These are phyloP conservation scores for Kodamaea derodonti DNA, from an alignment of 1,139 yeast genomes.

Conservation along the genomic window DNA sequence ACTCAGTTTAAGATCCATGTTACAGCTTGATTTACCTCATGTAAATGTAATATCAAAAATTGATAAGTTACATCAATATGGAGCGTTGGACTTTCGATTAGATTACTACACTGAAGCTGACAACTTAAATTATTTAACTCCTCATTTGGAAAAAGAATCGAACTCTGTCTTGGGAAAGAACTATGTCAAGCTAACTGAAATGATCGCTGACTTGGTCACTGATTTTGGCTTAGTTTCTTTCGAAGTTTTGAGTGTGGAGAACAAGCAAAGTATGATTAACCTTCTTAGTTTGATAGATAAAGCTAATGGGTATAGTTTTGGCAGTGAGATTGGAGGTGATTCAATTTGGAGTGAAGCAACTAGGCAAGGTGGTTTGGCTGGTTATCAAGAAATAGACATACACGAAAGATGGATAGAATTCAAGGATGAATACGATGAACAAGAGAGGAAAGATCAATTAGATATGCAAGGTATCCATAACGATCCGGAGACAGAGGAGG, in stretches of 20 bases:
- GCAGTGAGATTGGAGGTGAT: constrained; percentile 94
- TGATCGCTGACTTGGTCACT: constrained; percentile 78
- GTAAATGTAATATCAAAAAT: constrained; percentile 71
- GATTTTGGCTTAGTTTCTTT: constrained; percentile 87
- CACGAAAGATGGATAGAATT: constrained; percentile 96
- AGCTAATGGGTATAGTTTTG: constrained; percentile 91
- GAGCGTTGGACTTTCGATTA: constrained; percentile 60
- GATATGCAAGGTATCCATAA: constrained; percentile 25
- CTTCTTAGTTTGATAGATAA: constrained; percentile 75
- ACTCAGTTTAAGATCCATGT: constrained; percentile 68
- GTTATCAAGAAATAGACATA: constrained; percentile 55
- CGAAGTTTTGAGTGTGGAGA: constrained; percentile 88
- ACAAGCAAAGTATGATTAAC: constrained; percentile 85
- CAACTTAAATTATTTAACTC: constrained; percentile 66
- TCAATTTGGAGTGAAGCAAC: constrained; percentile 94
- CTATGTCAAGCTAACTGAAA: constrained; percentile 67
- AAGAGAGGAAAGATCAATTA: constrained; percentile 47
- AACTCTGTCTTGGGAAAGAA: constrained; percentile 56
- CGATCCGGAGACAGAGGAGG: constrained; percentile 20
- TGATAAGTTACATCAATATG: constrained; percentile 69
- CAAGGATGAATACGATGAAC: constrained; percentile 68
- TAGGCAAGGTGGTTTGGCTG: constrained; percentile 64
- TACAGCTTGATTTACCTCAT: constrained; percentile 44
- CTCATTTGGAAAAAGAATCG: constrained; percentile 68
- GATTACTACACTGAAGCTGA: constrained; percentile 93